Base-by-base conservation (phyloP, 345 rosid genomes). In the Acer campestre region DNA sequence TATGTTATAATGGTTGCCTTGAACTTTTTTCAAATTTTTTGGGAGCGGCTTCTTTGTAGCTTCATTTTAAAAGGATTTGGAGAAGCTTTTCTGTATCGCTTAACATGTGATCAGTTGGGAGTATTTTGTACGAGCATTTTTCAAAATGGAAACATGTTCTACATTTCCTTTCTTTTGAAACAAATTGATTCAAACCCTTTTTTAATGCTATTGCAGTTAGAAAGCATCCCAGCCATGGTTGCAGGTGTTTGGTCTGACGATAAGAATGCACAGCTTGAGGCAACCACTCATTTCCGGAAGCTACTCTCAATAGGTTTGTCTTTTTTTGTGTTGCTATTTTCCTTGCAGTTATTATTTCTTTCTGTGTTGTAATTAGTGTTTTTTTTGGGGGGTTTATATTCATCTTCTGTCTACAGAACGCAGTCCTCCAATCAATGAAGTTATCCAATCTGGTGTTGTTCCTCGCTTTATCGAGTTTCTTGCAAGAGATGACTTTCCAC, bases 391-490 rank as follows among this genome's bases (percentile, higher is more conserved):
- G 49, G 49, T 35, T 42, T 59, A 25, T 18, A 3, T 61, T 6
- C 22, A 13, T n/a, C 38, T 6, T 78, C 5, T 70, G 70, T 25
- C 16, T 85, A 73, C 81, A 92, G 97, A 92, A 42, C 89, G 91
- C 25, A 86, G 89, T 70, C 97, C 97, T 68, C 97, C 97, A 3
- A 92, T 92, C 73, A 87, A 90, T 23, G 97, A 88, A 74, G 94
- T 92, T 74, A 85, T 92, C 63, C 86, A 82, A 70, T 80, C 93
- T 65, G 94, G 94, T 61, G 89, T 88, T 59, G 93, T 92, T 76
- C 97, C 97, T 77, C 93, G 93, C 44, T 82, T 92, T 78, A 94
- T 92, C 13, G 89, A 83, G 79, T 89, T 92, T 84, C 97, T 92
- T 71, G 84, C 86, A 3, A 87, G 97, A 73, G 94, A 89, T 79